Percentiles rank a stretch among this genome's conserved stretches.
phyloP scores from a whole-genome alignment of 805 yeast species.

The Metschnikowia aberdeeniae region DNA sequence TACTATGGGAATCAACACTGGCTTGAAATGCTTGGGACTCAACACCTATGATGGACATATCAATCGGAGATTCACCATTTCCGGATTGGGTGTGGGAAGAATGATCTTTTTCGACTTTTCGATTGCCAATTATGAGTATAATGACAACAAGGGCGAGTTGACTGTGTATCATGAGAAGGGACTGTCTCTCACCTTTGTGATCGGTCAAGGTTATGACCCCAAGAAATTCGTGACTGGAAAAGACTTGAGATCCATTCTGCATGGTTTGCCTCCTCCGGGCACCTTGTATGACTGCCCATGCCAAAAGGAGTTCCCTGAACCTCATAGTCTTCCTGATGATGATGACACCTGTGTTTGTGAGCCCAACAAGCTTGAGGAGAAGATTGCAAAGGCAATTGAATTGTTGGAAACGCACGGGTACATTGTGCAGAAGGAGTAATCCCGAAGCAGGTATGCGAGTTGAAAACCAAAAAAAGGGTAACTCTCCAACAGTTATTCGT shows the following conservation, averaged over 20 bases:
- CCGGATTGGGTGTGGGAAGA: constrained; percentile 2
- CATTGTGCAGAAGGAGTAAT: no score
- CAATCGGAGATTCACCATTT: not conserved
- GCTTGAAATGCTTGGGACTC: not conserved
- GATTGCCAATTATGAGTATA: not conserved
- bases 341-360: not conserved
- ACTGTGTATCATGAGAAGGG: not conserved
- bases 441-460: no score
- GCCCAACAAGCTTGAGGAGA: not conserved
- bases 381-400: not conserved
- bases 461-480: no score
- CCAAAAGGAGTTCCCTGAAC: not conserved
- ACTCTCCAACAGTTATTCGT: no score
- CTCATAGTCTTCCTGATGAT: not conserved
- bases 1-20: not conserved
- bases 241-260: not conserved
- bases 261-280: not conserved
- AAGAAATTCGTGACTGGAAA: not conserved
- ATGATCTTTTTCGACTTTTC: not conserved
- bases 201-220: not conserved
- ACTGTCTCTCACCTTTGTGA: not conserved
- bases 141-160: not conserved
- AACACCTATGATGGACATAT: not conserved
- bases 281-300: not conserved
- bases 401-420: not conserved